Evolutionary conservation across 2,329 filamentous ascomycete species (phyloP).

Genomic region (Neonectria sp.): DNA sequence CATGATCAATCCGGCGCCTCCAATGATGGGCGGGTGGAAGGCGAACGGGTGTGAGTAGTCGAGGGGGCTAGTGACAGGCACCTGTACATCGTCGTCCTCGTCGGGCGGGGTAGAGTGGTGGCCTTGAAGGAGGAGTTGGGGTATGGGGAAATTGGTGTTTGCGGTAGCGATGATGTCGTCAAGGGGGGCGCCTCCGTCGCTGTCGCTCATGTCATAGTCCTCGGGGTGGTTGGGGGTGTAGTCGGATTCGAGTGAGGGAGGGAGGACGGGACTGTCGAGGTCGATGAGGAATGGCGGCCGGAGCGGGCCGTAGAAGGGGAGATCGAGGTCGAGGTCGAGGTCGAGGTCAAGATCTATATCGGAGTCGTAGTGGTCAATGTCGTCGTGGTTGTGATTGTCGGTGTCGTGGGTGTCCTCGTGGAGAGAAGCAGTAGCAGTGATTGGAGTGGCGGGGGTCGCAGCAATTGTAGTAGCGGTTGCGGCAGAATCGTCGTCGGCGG

Average conservation of each 20-base stretch:
- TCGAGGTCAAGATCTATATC: slow-evolving; percentile 25
- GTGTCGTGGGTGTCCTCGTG: slow-evolving; percentile 19
- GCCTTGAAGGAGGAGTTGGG: slow-evolving; percentile 24
- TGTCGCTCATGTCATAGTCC: slow-evolving; percentile 54
- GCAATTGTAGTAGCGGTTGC: slow-evolving; percentile 21
- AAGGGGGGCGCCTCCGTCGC: slow-evolving; percentile 52
- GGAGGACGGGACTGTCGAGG: slow-evolving; percentile 20
- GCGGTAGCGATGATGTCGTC: slow-evolving; percentile 30
- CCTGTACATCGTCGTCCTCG: slow-evolving; percentile 34
- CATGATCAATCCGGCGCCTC: slow-evolving; percentile 33
- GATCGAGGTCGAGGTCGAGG: slow-evolving; percentile 18
- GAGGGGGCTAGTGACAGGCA: slow-evolving; percentile 24
- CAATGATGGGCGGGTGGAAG: slow-evolving; percentile 27
- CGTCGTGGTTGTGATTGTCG: slow-evolving; percentile 20
- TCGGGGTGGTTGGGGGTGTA: slow-evolving; percentile 32
- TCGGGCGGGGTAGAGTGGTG: slow-evolving; percentile 26
- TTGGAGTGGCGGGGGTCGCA: slow-evolving; percentile 10
- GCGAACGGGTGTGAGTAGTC: slow-evolving; percentile 34
- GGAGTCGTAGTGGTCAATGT: slow-evolving; percentile 13
- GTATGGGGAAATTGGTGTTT: slow-evolving; percentile 13
- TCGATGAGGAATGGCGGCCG: slow-evolving; percentile 26
- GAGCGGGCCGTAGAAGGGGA: slow-evolving; percentile 26
- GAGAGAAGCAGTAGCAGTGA: slow-evolving; percentile 8
- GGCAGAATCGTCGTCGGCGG: slow-evolving; percentile 24
- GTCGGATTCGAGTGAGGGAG: slow-evolving; percentile 28